phyloP scores from a whole-genome alignment of 148 eudicot species.

The Heliosperma pusillum region DNA sequence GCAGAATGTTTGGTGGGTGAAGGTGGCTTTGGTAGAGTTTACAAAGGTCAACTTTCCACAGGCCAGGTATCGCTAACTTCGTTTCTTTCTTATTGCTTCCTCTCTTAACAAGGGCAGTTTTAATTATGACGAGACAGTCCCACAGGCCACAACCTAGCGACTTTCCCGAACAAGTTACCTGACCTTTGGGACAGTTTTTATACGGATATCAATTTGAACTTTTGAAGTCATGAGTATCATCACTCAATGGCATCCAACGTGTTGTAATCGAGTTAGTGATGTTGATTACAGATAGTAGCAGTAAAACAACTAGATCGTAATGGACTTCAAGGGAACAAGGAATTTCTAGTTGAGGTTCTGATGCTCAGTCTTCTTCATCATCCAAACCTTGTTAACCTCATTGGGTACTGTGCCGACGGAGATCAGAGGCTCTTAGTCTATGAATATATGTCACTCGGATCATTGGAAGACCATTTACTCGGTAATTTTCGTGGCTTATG shows the following conservation, averaged over 20 bases:
- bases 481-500: conserved; percentile 24
- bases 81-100: not conserved
- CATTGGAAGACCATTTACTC: conserved; percentile 47
- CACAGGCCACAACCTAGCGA: too few relatives aligned
- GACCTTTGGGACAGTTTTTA: too few relatives aligned
- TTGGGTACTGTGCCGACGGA: conserved; percentile 64
- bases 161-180: too few relatives aligned
- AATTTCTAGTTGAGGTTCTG: conserved; percentile 67
- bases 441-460: conserved; percentile 47
- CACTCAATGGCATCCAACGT: not conserved
- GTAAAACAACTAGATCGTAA: conserved; percentile 69
- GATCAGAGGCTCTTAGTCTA: conserved; percentile 53
- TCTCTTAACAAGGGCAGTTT: too few relatives aligned
- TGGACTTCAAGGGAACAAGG: conserved; percentile 67
- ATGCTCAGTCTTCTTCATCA: conserved; percentile 72
- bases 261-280: not conserved
- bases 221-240: too few relatives aligned
- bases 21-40: conserved; percentile 75
- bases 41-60: conserved; percentile 47
- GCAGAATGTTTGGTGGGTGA: conserved; percentile 60
- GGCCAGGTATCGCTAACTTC: conserved; percentile 39
- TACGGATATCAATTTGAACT: too few relatives aligned
- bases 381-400: conserved; percentile 56
- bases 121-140: too few relatives aligned
- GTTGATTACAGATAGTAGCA: conserved; percentile 43